These are phyloP conservation scores for Metarhizium rileyi DNA, from an alignment of 2,329 filamentous ascomycete genomes.

Conservation along the genomic window DNA sequence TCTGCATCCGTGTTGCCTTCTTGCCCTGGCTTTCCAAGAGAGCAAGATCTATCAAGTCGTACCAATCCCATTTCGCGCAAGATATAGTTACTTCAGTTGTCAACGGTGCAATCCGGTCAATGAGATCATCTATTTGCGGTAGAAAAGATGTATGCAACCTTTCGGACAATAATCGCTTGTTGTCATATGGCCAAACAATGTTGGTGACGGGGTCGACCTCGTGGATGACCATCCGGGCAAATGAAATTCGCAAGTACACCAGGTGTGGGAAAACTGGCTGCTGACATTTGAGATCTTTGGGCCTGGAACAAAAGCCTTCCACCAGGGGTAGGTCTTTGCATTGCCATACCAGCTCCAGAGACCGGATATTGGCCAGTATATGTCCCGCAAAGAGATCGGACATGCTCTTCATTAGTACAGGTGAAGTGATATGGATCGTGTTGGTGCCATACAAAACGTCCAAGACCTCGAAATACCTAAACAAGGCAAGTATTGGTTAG, in stretches of 20 bases:
- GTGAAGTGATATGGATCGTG: slow-evolving; percentile 14
- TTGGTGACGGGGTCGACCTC: slow-evolving; percentile 8
- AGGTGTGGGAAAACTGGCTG: slow-evolving; percentile 9
- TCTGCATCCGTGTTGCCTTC: slow-evolving; percentile 8
- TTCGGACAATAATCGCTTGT: slow-evolving; percentile 5
- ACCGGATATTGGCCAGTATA: slow-evolving; percentile 9
- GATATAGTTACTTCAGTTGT: slow-evolving; percentile 10
- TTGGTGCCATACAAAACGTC: slow-evolving; percentile 19
- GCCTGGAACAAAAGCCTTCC: slow-evolving; percentile 4
- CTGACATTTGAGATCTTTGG: neutral
- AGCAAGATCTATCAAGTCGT: slow-evolving; percentile 8
- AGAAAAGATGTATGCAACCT: slow-evolving; percentile 6
- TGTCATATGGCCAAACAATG: slow-evolving; percentile 10
- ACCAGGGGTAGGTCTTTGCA: slow-evolving; percentile 6
- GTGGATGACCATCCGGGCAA: slow-evolving; percentile 6
- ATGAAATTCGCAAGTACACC: slow-evolving; percentile 8
- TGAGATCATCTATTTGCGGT: slow-evolving; percentile 9
- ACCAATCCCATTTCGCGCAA: slow-evolving; percentile 12
- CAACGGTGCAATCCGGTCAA: slow-evolving; percentile 8
- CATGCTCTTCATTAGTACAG: slow-evolving; percentile 10
- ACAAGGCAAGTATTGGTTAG: neutral
- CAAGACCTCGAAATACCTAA: slow-evolving; percentile 18
- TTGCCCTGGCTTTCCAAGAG: slow-evolving; percentile 9
- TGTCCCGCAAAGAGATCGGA: slow-evolving; percentile 8
- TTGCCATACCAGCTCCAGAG: slow-evolving; percentile 11